These are phyloP conservation scores for Phylloporus arenicola DNA, from an alignment of 768 basidiomycete species.

Conservation along the genomic window DNA sequence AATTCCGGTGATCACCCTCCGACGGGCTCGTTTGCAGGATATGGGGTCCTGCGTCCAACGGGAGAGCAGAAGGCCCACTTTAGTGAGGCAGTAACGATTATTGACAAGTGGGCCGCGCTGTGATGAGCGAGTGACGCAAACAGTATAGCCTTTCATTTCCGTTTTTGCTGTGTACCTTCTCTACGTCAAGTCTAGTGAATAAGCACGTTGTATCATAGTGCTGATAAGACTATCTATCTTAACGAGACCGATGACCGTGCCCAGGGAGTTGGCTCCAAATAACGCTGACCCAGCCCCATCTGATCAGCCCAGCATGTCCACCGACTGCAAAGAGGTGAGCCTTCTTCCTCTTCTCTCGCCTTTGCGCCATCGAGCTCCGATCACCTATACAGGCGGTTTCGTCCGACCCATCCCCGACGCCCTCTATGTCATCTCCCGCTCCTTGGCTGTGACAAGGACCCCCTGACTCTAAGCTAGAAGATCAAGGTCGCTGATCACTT, in stretches of 20 bases:
- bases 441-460: not conserved
- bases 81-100: slow-evolving; percentile 62
- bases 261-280: too few relatives aligned
- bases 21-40: slow-evolving; percentile 52
- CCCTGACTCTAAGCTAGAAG: slow-evolving; percentile 45
- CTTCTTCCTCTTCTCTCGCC: too few relatives aligned
- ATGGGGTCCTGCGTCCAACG: slow-evolving; percentile 44
- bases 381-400: too few relatives aligned
- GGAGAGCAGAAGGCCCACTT: slow-evolving; percentile 65
- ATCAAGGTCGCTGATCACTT: slow-evolving; percentile 34
- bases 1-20: slow-evolving; percentile 48
- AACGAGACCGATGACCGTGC: too few relatives aligned
- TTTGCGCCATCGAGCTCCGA: too few relatives aligned
- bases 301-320: too few relatives aligned
- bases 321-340: too few relatives aligned
- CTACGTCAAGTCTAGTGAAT: too few relatives aligned
- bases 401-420: too few relatives aligned
- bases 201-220: not conserved
- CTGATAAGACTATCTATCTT: not conserved
- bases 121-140: not conserved
- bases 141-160: not conserved
- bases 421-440: not conserved
- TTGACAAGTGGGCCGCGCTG: slow-evolving; percentile 40
- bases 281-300: too few relatives aligned
- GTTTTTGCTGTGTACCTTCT: not conserved